These are phyloP conservation scores for Fusarium praegraminearum DNA, from an alignment of 2,329 filamentous ascomycete species.

Conservation along the genomic window DNA sequence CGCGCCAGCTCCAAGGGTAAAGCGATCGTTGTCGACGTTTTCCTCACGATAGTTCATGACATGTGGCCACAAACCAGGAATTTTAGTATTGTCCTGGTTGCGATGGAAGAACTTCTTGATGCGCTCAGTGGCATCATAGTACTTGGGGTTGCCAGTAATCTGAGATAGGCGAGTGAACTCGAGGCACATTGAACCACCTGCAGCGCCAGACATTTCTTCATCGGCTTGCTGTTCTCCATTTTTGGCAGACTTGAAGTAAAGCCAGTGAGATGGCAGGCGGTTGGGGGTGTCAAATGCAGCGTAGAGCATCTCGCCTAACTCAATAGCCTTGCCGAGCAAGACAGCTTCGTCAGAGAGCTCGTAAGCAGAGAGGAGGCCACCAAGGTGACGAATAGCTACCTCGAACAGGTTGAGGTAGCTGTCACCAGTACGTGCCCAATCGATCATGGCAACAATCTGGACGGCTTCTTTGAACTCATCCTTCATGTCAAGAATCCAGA, in stretches of 20 bases:
- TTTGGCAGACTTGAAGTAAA: conserved; percentile 59
- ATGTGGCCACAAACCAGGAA: conserved; percentile 81
- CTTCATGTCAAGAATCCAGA: conserved; percentile 70
- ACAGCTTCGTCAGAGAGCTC: conserved; percentile 62
- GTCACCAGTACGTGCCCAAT: conserved; percentile 63
- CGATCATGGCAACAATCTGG: conserved; percentile 60
- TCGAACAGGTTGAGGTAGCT: conserved; percentile 70
- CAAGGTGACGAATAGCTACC: conserved; percentile 69
- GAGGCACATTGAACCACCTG: conserved; percentile 74
- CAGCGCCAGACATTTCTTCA: conserved; percentile 56
- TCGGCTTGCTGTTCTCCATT: conserved; percentile 54
- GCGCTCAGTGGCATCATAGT: conserved; percentile 81
- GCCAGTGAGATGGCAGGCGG: conserved; percentile 61
- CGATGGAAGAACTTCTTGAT: conserved; percentile 75
- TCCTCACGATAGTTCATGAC: conserved; percentile 71
- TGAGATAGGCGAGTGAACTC: conserved; percentile 82
- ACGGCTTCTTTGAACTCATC: conserved; percentile 68
- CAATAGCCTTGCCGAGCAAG: conserved; percentile 63
- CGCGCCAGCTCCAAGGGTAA: conserved; percentile 60
- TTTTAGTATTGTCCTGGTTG: conserved; percentile 72
- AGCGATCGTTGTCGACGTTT: conserved; percentile 55
- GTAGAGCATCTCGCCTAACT: conserved; percentile 67
- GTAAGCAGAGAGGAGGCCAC: conserved; percentile 64
- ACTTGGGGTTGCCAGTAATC: conserved; percentile 77
- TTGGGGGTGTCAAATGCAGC: conserved; percentile 67